A percentile compares a stretch with the other conserved stretches of the same genome.
Evolutionary conservation across 345 rosid genomes (phyloP).

Genomic region (Carallia brachiata): DNA sequence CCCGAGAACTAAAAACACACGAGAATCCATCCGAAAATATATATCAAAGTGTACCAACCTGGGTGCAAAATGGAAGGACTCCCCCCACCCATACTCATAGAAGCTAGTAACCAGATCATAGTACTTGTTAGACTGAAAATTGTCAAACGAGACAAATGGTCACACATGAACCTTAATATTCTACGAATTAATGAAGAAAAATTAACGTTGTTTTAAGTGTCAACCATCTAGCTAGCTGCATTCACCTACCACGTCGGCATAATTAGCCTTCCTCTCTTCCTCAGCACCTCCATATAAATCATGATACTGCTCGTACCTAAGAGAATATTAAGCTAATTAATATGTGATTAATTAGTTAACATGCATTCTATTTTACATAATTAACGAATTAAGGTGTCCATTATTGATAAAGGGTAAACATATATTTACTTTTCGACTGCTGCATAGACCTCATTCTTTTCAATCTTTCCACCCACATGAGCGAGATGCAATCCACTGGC

Average conservation of each 20-base stretch:
- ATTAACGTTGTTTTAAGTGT: neutral
- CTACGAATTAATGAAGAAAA: neutral
- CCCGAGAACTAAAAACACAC: too few relatives aligned
- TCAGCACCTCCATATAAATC: slow-evolving; percentile 56
- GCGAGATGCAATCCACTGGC: slow-evolving; percentile 3
- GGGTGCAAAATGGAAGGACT: slow-evolving; percentile 95
- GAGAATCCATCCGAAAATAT: too few relatives aligned
- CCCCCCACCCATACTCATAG: slow-evolving; percentile 98
- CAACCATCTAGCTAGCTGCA: slow-evolving; percentile 29
- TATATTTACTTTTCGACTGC: neutral
- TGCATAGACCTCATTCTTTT: neutral
- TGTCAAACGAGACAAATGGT: neutral
- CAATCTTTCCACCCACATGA: slow-evolving; percentile 8
- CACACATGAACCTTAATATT: neutral
- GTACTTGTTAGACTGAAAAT: slow-evolving; percentile 76
- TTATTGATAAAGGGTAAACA: too few relatives aligned
- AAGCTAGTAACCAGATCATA: slow-evolving; percentile 97
- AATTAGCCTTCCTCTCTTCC: slow-evolving; percentile 74
- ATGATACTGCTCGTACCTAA: slow-evolving; percentile 90
- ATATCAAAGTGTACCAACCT: slow-evolving; percentile 41
- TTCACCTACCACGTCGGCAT: slow-evolving; percentile 70
- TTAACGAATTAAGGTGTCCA: neutral
- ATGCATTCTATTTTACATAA: neutral
- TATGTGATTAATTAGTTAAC: neutral
- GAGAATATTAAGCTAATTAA: neutral